Percentiles rank a stretch among this genome's conserved stretches.
Conservation (phyloP, 768 basidiomycete species). For the Lactarius psammicola region DNA sequence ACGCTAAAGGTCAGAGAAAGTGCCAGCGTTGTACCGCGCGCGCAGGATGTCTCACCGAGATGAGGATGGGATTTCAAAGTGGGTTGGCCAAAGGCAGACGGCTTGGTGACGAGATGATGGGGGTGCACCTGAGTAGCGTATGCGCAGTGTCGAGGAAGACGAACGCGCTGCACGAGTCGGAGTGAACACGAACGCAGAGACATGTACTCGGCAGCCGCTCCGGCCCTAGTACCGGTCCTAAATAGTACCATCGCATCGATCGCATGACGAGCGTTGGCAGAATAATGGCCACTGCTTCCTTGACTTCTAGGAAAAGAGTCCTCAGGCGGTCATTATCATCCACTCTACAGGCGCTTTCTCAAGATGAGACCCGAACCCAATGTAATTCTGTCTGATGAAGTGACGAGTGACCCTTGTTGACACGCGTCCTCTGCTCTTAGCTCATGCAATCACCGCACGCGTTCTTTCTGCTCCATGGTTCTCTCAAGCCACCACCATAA, state of each 20-base stretch:
- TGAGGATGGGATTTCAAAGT: conserved; percentile 45
- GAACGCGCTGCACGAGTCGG: neutral
- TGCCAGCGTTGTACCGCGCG: neutral
- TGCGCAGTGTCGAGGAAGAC: neutral
- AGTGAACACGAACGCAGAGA: conserved; percentile 3
- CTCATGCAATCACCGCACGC: conserved; percentile 45
- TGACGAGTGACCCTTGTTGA: conserved; percentile 8
- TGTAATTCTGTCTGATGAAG: conserved; percentile 42
- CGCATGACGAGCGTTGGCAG: neutral
- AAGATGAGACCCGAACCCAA: conserved; percentile 53
- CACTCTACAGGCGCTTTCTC: conserved; percentile 46
- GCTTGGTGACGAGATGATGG: conserved; percentile 33
- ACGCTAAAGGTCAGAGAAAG: neutral
- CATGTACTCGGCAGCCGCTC: neutral
- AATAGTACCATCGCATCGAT: neutral
- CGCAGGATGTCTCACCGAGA: conserved; percentile 33
- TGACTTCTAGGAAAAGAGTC: conserved; percentile 47
- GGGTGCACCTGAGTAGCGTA: conserved; percentile 24
- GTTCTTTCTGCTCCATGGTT: conserved; percentile 55
- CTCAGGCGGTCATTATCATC: conserved; percentile 52
- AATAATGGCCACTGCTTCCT: neutral
- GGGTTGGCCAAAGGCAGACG: conserved; percentile 45
- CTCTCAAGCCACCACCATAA: conserved; percentile 47
- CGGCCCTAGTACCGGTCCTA: neutral
- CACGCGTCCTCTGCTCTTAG: conserved; percentile 34